phyloP scores from a whole-genome alignment of 495 filamentous ascomycete species.

The Viridothelium virens region DNA sequence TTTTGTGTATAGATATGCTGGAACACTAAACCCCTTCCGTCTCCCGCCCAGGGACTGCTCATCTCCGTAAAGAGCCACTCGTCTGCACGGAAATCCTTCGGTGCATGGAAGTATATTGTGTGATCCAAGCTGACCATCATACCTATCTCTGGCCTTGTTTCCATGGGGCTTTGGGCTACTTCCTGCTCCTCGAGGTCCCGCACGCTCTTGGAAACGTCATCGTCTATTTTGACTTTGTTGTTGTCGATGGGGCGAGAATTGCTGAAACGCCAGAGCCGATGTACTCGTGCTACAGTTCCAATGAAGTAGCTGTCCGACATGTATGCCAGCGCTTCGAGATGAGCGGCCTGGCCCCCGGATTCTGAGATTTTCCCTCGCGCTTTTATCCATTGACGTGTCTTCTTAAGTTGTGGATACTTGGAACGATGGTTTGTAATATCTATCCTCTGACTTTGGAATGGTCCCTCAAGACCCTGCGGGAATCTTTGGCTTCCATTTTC shows the following conservation, averaged over 20 bases:
- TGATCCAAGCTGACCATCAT: constrained; percentile 98
- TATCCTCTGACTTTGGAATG: constrained; percentile 52
- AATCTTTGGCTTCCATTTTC: constrained; percentile 16
- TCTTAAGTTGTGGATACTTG: constrained; percentile 54
- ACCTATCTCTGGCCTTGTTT: constrained; percentile 50
- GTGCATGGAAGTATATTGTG: constrained; percentile 90
- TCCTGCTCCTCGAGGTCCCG: constrained; percentile 27
- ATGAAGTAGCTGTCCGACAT: constrained; percentile 89
- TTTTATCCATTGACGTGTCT: constrained; percentile 69
- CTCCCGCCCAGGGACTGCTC: constrained; percentile 87
- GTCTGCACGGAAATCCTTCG: constrained; percentile 68
- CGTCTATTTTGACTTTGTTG: constrained; percentile 28
- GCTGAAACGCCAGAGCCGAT: constrained; percentile 59
- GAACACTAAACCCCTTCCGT: constrained; percentile 76
- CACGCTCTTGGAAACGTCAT: constrained; percentile 21
- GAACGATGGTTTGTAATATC: constrained; percentile 44
- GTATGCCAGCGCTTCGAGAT: constrained; percentile 83
- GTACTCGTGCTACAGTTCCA: constrained; percentile 71
- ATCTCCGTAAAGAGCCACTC: constrained; percentile 93
- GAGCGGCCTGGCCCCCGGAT: constrained; percentile 65
- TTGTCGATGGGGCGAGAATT: constrained; percentile 18
- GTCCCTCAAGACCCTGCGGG: constrained; percentile 32
- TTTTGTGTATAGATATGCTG: constrained; percentile 83
- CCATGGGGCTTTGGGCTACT: constrained; percentile 13
- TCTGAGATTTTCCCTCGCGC: constrained; percentile 64